Evolutionary conservation across 2,329 filamentous ascomycete genomes (phyloP).

Genomic region (Monilinia polystroma): DNA sequence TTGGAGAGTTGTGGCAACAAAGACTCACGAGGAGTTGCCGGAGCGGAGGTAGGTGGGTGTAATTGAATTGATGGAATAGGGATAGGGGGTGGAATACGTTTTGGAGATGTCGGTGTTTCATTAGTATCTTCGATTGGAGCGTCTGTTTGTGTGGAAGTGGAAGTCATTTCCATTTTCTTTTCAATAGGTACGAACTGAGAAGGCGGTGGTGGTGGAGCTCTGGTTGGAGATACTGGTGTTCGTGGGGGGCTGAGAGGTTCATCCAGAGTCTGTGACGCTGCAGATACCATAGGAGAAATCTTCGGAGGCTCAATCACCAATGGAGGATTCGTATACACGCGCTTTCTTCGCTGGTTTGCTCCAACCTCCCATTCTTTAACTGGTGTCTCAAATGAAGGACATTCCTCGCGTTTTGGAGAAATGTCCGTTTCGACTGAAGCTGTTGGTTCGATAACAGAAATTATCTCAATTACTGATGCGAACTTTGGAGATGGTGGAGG

Average conservation of each 20-base stretch:
- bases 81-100: conserved; percentile 39
- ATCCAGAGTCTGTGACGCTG: conserved; percentile 61
- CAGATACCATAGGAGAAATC: conserved; percentile 59
- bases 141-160: conserved; percentile 63
- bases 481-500: conserved; percentile 72
- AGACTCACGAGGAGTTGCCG: conserved; percentile 72
- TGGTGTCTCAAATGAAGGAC: conserved; percentile 42
- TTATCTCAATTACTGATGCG: conserved; percentile 41
- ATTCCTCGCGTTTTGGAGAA: conserved; percentile 29
- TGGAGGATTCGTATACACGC: conserved; percentile 56
- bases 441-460: conserved; percentile 47
- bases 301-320: conserved; percentile 50
- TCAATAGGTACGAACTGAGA: conserved; percentile 24
- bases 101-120: conserved; percentile 29
- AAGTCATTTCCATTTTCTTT: conserved; percentile 48
- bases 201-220: conserved; percentile 46
- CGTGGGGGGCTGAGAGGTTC: conserved; percentile 63
- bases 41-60: conserved; percentile 80
- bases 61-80: conserved; percentile 83
- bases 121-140: conserved; percentile 37
- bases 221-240: conserved; percentile 57
- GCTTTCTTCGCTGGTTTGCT: conserved; percentile 71
- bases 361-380: conserved; percentile 59
- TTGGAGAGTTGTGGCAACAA: conserved; percentile 79
- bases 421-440: neutral